Conservation (phyloP, 2,329 filamentous ascomycete genomes). For the Alternaria sp. region DNA sequence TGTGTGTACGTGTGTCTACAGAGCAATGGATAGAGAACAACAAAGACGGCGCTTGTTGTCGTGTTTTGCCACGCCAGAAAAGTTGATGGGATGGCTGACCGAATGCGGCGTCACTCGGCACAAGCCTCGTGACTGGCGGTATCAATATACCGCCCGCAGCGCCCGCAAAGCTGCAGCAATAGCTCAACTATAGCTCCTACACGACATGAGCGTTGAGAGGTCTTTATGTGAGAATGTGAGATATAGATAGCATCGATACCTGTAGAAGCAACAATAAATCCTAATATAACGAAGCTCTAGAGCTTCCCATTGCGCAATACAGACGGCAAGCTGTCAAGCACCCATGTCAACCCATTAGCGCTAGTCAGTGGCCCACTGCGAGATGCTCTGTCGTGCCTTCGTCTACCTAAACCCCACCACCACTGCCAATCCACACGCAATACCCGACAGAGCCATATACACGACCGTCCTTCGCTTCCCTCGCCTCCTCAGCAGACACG, state of each 20-base stretch:
- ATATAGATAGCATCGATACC: background rate
- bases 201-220: background rate
- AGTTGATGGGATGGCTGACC: constrained; percentile 10
- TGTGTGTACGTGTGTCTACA: background rate
- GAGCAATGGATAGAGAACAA: background rate
- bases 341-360: background rate
- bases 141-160: constrained; percentile 10
- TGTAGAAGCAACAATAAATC: background rate
- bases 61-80: constrained; percentile 16
- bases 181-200: constrained; percentile 5
- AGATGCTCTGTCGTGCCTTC: constrained; percentile 14
- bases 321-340: background rate
- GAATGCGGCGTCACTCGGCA: background rate
- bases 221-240: background rate
- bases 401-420: constrained; percentile 15
- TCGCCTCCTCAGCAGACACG: background rate
- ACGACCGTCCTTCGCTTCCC: background rate
- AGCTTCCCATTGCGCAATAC: background rate
- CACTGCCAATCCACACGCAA: background rate
- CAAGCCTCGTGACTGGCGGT: constrained; percentile 7
- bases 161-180: constrained; percentile 9
- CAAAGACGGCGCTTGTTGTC: constrained; percentile 9
- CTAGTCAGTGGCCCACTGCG: constrained; percentile 12
- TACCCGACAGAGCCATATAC: constrained; percentile 5
- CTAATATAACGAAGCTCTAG: too few relatives aligned